These are phyloP conservation scores for Hapsidospora chrysogenum DNA, from an alignment of 495 filamentous ascomycete genomes.

Conservation along the genomic window DNA sequence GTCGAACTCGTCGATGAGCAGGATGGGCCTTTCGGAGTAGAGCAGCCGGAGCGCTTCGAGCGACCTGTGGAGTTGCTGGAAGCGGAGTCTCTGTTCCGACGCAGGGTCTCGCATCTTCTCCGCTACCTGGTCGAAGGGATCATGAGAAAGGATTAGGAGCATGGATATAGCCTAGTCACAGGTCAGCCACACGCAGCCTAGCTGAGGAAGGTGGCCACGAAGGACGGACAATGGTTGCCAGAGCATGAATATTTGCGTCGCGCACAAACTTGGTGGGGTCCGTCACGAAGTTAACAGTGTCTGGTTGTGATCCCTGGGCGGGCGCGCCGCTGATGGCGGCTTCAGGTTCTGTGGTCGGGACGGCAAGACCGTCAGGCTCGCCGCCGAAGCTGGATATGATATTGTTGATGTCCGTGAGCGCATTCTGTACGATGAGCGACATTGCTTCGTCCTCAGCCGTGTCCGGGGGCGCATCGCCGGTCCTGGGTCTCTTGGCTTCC, in stretches of 20 bases:
- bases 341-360: neutral
- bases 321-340: conserved; percentile 1
- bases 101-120: conserved; percentile 54
- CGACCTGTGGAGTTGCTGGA: conserved; percentile 57
- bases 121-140: conserved; percentile 43
- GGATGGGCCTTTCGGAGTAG: conserved; percentile 57
- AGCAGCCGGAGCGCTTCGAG: conserved; percentile 70
- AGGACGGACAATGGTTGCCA: neutral
- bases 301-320: neutral
- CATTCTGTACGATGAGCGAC: conserved; percentile 2
- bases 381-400: neutral
- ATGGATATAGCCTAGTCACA: conserved; percentile 6
- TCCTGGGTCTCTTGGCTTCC: conserved; percentile 1
- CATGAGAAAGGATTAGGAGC: conserved; percentile 25
- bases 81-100: conserved; percentile 66
- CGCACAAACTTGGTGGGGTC: conserved; percentile 1
- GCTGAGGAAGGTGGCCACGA: neutral
- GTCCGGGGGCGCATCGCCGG: conserved; percentile 1
- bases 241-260: conserved; percentile 1
- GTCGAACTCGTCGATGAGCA: conserved; percentile 55
- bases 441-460: neutral
- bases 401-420: neutral
- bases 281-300: neutral
- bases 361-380: neutral
- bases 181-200: neutral